Conservation (phyloP, 495 filamentous ascomycete species). For the Hypoxylon crocopeplum region DNA sequence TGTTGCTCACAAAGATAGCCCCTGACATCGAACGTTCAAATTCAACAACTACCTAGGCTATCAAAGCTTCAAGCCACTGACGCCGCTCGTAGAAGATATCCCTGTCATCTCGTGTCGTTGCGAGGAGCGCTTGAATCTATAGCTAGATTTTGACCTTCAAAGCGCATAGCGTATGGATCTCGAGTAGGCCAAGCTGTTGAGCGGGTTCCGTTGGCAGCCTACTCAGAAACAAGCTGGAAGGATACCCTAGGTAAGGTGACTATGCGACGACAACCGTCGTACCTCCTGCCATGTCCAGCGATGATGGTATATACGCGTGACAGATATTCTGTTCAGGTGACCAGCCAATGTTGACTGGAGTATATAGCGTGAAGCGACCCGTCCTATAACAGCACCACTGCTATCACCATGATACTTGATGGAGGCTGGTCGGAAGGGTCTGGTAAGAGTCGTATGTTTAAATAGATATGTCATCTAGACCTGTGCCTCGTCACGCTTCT, state of each 20-base stretch:
- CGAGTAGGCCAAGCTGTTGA: too few species aligned
- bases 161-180: too few species aligned
- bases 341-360: too few species aligned
- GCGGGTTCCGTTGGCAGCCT: too few species aligned
- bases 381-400: not conserved
- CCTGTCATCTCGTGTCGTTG: not conserved
- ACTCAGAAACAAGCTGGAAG: too few species aligned
- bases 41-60: not conserved
- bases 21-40: not conserved
- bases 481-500: slow-evolving; percentile 17
- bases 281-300: too few species aligned
- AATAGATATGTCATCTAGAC: not conserved
- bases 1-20: too few species aligned
- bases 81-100: not conserved
- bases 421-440: not conserved
- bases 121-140: not conserved
- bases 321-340: too few species aligned
- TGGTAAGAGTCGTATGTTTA: not conserved
- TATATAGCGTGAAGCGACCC: not conserved
- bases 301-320: too few species aligned
- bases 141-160: too few species aligned
- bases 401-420: not conserved
- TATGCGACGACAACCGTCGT: too few species aligned
- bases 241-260: too few species aligned
- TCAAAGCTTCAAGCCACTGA: not conserved